Base-by-base conservation (phyloP, 108 stramenopile genomes). In the Fistulifera solaris region DNA sequence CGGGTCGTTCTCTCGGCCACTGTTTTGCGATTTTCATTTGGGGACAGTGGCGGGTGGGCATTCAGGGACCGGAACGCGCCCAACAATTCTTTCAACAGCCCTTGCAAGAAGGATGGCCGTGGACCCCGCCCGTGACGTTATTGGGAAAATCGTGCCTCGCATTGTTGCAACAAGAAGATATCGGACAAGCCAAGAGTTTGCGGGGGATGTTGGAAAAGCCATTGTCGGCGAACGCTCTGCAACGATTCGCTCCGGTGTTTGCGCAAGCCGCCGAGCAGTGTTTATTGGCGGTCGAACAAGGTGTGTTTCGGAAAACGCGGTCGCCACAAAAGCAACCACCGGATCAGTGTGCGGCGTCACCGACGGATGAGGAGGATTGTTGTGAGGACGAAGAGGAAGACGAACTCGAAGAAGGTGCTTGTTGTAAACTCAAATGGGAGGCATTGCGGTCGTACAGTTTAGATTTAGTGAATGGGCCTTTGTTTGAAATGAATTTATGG, bases 361-460 rank as follows among this genome's bases (percentile, higher is more conserved):
- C n/a, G n/a, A n/a, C n/a, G n/a, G n/a, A n/a, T n/a, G n/a, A n/a
- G n/a, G n/a, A n/a, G n/a, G n/a, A n/a, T n/a, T n/a, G n/a, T n/a
- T n/a, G n/a, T n/a, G n/a, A n/a, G n/a, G n/a, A n/a, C n/a, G n/a
- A n/a, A n/a, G 61, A 52, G 6, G 61, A 52, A 1, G 40, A 38
- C 26, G 21, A 48, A 31, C 26, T 14, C 27, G 61, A 62, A 25
- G 28, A 26, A 40, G 22, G 12, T 10, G 31, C 31, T 3, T 35
- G 31, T 8, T 35, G 31, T 35, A 35, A 35, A n/a, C 23, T 66
- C 10, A 45, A 45, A 46, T 54, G 59, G 58, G 26, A 58, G 17
- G 65, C 65, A 18, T 47, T 66, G 58, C 58, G 65, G 1, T 66
- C 65, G 1, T 66, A 59, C 27, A 66, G 58, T 1, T 40, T 66